Evolutionary conservation across 148 eudicot genomes (phyloP).

Genomic region (Selenicereus undatus): DNA sequence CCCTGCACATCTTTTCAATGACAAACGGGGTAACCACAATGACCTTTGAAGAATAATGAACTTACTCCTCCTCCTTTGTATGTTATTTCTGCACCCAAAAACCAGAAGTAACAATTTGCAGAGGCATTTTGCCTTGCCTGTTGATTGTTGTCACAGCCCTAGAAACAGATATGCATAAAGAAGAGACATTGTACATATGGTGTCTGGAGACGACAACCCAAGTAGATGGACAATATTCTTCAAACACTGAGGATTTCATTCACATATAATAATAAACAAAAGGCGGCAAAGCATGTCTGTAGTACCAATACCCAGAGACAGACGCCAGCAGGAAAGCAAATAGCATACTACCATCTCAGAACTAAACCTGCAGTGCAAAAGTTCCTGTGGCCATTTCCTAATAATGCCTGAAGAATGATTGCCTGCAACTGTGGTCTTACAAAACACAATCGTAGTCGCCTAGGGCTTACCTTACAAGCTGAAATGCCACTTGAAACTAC

Average conservation of each 20-base stretch:
- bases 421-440: neutral
- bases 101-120: too few relatives aligned
- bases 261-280: neutral
- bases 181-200: neutral
- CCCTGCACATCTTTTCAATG: too few relatives aligned
- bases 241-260: neutral
- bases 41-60: too few relatives aligned
- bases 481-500: slow-evolving; percentile 1
- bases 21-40: too few relatives aligned
- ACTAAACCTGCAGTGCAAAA: neutral
- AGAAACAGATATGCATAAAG: too few relatives aligned
- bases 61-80: too few relatives aligned
- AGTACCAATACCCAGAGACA: neutral
- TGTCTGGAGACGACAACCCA: neutral
- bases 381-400: neutral
- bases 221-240: neutral
- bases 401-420: neutral
- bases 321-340: neutral
- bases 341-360: neutral
- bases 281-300: neutral
- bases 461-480: neutral
- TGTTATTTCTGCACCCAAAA: too few relatives aligned
- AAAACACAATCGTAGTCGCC: slow-evolving; percentile 13
- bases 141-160: too few relatives aligned
- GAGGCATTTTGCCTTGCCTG: too few relatives aligned